A percentile compares a stretch with the other conserved stretches of the same genome.
Conservation (phyloP, 164 flowering plant species). For the Buxus sempervirens region DNA sequence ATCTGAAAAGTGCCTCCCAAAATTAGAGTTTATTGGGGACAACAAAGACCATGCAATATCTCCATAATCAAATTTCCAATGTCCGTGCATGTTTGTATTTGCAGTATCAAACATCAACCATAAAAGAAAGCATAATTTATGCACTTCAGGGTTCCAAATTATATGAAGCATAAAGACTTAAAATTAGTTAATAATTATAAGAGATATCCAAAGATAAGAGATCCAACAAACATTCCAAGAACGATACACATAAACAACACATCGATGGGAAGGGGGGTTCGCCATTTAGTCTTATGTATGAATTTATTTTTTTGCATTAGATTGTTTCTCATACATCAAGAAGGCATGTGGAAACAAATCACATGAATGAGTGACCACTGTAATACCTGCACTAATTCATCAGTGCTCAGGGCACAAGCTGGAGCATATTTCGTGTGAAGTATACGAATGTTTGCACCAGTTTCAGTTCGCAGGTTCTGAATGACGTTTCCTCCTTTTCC, state of each 20-base stretch:
- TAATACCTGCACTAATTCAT: conserved; percentile 70
- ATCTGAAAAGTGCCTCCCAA: conserved; percentile 39
- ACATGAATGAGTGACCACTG: not conserved
- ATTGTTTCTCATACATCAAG: not conserved
- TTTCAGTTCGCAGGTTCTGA: conserved; percentile 59
- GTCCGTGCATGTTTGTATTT: conserved; percentile 6
- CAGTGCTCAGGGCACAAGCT: conserved; percentile 56
- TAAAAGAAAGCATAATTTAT: not conserved
- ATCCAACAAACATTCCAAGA: too few species aligned
- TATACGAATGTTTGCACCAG: conserved; percentile 69
- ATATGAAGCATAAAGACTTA: not conserved
- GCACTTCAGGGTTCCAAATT: not conserved
- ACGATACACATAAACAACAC: too few species aligned
- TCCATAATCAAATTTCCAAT: conserved; percentile 1
- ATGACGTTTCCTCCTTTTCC: conserved; percentile 71
- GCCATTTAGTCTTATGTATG: too few species aligned
- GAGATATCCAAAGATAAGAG: not conserved
- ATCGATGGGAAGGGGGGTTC: too few species aligned
- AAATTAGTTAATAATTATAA: not conserved
- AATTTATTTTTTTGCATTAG: too few species aligned
- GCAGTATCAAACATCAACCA: conserved; percentile 13
- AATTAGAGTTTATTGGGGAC: conserved; percentile 10
- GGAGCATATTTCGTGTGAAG: conserved; percentile 62
- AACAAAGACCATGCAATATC: conserved; percentile 13
- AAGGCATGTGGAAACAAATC: not conserved